These are phyloP conservation scores for Phytophthora meadii DNA, from an alignment of 352 stramenopile genomes.

Conservation along the genomic window DNA sequence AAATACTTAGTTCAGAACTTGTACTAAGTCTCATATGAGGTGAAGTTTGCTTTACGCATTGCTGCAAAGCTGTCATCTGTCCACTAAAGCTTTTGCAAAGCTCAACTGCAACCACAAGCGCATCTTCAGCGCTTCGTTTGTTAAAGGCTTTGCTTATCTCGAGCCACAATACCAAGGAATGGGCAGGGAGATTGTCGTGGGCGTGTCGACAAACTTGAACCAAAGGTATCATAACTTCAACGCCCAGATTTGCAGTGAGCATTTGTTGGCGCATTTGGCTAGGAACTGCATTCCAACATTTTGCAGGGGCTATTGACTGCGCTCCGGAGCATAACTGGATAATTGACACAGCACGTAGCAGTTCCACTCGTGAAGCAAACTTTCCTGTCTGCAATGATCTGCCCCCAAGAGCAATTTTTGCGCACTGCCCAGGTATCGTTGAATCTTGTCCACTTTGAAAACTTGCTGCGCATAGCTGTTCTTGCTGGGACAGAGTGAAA, in stretches of 20 bases:
- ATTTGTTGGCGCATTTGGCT: conserved; percentile 38
- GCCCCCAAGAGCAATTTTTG: conserved; percentile 36
- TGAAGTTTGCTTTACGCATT: conserved; percentile 37
- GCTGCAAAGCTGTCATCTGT: conserved; percentile 28
- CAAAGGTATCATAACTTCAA: conserved; percentile 21
- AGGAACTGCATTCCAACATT: conserved; percentile 53
- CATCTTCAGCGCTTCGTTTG: conserved; percentile 26
- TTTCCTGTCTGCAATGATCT: conserved; percentile 29
- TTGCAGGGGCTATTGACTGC: conserved; percentile 34
- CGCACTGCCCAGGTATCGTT: conserved; percentile 33
- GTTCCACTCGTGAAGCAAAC: conserved; percentile 30
- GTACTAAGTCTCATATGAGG: conserved; percentile 20
- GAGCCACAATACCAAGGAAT: conserved; percentile 48
- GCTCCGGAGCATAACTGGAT: conserved; percentile 34
- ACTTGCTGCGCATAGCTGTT: conserved; percentile 32
- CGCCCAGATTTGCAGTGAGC: conserved; percentile 8
- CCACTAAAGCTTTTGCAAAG: conserved; percentile 31
- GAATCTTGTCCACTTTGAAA: conserved; percentile 12
- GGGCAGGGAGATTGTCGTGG: conserved; percentile 31
- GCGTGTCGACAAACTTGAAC: conserved; percentile 46
- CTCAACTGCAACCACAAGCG: conserved; percentile 4
- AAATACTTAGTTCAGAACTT: conserved; percentile 14
- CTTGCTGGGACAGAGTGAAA: conserved; percentile 37
- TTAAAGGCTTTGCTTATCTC: conserved; percentile 34
- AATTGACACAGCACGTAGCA: conserved; percentile 31